A percentile compares a stretch with the other conserved stretches of the same genome.
Evolutionary conservation across 2,329 filamentous ascomycete species (phyloP).

Genomic region (Thelonectria olida): DNA sequence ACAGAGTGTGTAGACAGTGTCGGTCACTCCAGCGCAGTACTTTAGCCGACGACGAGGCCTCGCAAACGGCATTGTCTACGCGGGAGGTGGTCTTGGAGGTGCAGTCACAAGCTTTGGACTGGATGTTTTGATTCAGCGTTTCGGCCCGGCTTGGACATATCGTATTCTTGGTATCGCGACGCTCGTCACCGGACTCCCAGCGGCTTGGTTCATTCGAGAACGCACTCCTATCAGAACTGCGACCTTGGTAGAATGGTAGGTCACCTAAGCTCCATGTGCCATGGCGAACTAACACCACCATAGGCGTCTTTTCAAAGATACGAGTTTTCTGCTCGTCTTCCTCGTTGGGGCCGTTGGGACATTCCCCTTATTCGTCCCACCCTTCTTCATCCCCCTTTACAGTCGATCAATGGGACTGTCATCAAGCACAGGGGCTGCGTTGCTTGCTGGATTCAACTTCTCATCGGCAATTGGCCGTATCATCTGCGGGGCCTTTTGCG

Average conservation of each 20-base stretch:
- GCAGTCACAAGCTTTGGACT: constrained; percentile 60
- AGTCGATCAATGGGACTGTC: constrained; percentile 63
- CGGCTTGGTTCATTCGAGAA: constrained; percentile 63
- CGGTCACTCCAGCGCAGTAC: constrained; percentile 55
- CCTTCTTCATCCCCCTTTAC: constrained; percentile 69
- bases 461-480: constrained; percentile 68
- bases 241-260: constrained; percentile 60
- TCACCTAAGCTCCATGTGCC: not conserved
- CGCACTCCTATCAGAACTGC: constrained; percentile 36
- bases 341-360: constrained; percentile 63
- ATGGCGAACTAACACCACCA: not conserved
- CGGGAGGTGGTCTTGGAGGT: constrained; percentile 65
- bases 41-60: constrained; percentile 63
- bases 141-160: constrained; percentile 62
- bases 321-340: constrained; percentile 63
- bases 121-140: constrained; percentile 55
- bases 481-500: constrained; percentile 61
- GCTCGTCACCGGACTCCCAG: constrained; percentile 63
- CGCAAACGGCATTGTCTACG: constrained; percentile 64
- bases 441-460: constrained; percentile 70
- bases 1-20: constrained; percentile 27
- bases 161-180: constrained; percentile 62
- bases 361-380: constrained; percentile 68
- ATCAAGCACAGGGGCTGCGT: constrained; percentile 61
- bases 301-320: constrained; percentile 61